These are phyloP conservation scores for Cryptococcus amylolentus DNA, from an alignment of 1,284 basidiomycete genomes.

Conservation along the genomic window DNA sequence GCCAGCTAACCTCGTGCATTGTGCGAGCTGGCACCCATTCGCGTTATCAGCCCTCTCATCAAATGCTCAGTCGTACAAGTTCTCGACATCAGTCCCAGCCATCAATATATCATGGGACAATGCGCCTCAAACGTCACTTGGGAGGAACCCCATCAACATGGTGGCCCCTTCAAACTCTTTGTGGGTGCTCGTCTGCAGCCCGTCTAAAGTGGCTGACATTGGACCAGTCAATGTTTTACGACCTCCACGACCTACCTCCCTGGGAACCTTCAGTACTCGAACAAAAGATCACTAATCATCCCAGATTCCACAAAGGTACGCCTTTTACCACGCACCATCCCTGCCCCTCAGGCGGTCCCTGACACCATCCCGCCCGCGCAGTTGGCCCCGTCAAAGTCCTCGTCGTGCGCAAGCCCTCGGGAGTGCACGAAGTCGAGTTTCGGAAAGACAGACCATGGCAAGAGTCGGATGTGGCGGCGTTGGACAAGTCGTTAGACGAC, in stretches of 20 bases:
- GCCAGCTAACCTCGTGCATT: too few relatives aligned
- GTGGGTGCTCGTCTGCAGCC: not conserved
- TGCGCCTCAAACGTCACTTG: not conserved
- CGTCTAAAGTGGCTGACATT: not conserved
- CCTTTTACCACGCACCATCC: not conserved
- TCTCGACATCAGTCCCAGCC: not conserved
- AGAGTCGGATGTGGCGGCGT: not conserved
- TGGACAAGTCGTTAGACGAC: conserved; percentile 7
- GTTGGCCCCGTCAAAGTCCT: conserved; percentile 5
- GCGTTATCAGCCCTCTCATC: too few relatives aligned
- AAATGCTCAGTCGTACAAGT: not conserved
- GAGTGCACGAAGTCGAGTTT: conserved; percentile 11
- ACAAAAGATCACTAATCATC: conserved; percentile 6
- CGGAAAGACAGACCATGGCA: conserved; percentile 5
- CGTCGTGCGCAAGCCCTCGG: conserved; percentile 9
- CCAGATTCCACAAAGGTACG: conserved; percentile 6
- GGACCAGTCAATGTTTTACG: conserved; percentile 11
- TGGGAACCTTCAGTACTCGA: conserved; percentile 7
- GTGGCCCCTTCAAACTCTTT: not conserved
- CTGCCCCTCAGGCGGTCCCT: not conserved
- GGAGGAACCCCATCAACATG: not conserved
- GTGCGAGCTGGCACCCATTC: too few relatives aligned
- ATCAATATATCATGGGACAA: not conserved
- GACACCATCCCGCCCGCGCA: not conserved
- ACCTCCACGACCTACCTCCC: conserved; percentile 4